Conservation (phyloP, 139 green algal species). For the Chlamydomonas sphaeroides region DNA sequence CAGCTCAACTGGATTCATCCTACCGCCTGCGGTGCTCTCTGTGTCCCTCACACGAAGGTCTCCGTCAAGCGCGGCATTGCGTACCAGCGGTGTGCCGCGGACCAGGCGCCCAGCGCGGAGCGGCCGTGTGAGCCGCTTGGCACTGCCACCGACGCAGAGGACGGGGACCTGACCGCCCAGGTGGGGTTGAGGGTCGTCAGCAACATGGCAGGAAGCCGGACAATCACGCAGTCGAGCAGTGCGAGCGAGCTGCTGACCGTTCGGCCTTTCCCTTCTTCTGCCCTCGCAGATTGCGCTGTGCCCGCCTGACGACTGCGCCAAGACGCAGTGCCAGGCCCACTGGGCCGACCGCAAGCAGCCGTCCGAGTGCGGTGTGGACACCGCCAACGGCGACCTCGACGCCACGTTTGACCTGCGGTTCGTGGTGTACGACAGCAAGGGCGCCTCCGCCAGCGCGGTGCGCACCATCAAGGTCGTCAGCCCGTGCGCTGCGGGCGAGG, state of each 20-base stretch:
- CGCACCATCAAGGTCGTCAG: neutral
- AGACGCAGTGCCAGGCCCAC: slow-evolving; percentile 7
- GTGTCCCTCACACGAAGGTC: neutral
- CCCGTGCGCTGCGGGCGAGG: neutral
- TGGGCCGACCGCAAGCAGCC: slow-evolving; percentile 27
- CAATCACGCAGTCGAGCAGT: neutral
- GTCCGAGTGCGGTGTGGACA: neutral
- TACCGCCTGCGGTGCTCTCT: too few species aligned
- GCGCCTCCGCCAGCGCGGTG: neutral
- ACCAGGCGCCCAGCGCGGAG: neutral
- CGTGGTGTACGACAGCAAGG: neutral
- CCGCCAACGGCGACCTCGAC: neutral
- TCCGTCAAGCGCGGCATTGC: neutral
- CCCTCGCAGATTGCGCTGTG: slow-evolving; percentile 8
- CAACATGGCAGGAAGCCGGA: neutral
- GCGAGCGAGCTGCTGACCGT: too few species aligned
- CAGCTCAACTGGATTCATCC: too few species aligned
- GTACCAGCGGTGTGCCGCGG: neutral
- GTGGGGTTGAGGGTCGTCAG: too few species aligned
- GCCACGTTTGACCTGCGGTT: neutral
- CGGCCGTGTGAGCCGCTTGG: slow-evolving; percentile 8
- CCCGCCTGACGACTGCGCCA: neutral
- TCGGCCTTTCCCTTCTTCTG: too few species aligned
- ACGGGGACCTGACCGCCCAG: neutral
- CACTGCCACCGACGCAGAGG: neutral